These are phyloP conservation scores for Nicotiana sylvestris DNA, from an alignment of 257 asterid genomes.

Conservation along the genomic window DNA sequence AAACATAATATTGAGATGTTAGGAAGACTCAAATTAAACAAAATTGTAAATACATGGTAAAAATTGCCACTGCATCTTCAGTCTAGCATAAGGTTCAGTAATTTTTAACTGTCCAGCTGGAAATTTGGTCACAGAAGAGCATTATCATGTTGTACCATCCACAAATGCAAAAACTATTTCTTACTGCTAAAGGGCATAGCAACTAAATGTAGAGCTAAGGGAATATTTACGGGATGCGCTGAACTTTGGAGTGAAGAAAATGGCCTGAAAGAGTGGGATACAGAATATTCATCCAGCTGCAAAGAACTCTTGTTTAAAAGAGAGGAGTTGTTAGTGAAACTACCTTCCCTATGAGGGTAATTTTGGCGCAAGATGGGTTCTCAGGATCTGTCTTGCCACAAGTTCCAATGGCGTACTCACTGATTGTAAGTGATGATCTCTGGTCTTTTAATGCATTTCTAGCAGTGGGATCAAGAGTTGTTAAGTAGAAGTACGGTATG, in stretches of 20 bases:
- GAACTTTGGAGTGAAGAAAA: neutral
- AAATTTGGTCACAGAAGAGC: neutral
- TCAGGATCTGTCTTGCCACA: constrained; percentile 83
- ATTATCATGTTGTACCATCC: neutral
- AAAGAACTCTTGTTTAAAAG: neutral
- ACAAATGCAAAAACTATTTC: neutral
- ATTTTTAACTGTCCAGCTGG: too few species aligned
- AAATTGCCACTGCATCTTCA: neutral
- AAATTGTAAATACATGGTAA: neutral
- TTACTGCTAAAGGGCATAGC: neutral
- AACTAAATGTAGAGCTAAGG: neutral
- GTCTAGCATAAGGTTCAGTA: neutral
- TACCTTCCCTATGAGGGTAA: constrained; percentile 83
- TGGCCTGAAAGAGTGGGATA: neutral
- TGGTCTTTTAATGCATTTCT: constrained; percentile 61
- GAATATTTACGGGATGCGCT: neutral
- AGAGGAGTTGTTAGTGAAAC: constrained; percentile 10
- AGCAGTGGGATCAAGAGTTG: constrained; percentile 86
- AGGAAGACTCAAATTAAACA: neutral
- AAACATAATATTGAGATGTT: neutral
- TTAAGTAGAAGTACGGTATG: constrained; percentile 80
- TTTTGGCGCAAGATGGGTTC: constrained; percentile 72
- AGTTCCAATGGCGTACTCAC: constrained; percentile 67
- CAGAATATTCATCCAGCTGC: neutral
- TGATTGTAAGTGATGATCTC: constrained; percentile 69